Conservation (phyloP, 805 yeast genomes). For the Kodamaea laetipori region DNA sequence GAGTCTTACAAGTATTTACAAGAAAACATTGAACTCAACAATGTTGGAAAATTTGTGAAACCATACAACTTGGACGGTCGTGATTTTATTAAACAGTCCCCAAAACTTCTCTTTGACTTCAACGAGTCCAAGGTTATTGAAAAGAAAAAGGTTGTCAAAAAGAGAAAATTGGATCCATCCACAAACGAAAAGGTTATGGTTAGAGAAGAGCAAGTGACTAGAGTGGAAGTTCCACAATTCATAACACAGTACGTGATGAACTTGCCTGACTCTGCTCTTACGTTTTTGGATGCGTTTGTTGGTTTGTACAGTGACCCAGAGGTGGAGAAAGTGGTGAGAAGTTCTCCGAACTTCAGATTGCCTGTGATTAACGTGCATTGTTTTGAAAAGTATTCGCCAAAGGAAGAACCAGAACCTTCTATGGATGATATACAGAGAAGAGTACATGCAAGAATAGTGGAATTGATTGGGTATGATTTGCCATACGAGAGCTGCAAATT, state of each 20-base stretch:
- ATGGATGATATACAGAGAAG: constrained; percentile 68
- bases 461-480: constrained; percentile 48
- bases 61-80: constrained; percentile 81
- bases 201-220: constrained; percentile 20
- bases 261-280: constrained; percentile 88
- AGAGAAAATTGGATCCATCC: constrained; percentile 41
- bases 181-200: constrained; percentile 25
- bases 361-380: constrained; percentile 89
- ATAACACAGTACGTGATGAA: constrained; percentile 88
- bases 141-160: constrained; percentile 34
- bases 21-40: constrained; percentile 65
- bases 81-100: constrained; percentile 67
- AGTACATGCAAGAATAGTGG: constrained; percentile 53
- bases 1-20: constrained; percentile 72
- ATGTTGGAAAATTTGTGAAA: constrained; percentile 58
- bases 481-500: constrained; percentile 55
- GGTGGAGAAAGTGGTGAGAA: constrained; percentile 34
- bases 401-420: constrained; percentile 65
- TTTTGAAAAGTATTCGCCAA: constrained; percentile 83
- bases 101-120: constrained; percentile 51
- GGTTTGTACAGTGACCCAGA: constrained; percentile 63
- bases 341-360: constrained; percentile 51
- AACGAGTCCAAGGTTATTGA: constrained; percentile 36
- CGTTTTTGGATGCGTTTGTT: constrained; percentile 72
- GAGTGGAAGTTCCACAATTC: constrained; percentile 50